phyloP scores from a whole-genome alignment of 1,139 yeast genomes.

The Eremothecium sinecaudum region DNA sequence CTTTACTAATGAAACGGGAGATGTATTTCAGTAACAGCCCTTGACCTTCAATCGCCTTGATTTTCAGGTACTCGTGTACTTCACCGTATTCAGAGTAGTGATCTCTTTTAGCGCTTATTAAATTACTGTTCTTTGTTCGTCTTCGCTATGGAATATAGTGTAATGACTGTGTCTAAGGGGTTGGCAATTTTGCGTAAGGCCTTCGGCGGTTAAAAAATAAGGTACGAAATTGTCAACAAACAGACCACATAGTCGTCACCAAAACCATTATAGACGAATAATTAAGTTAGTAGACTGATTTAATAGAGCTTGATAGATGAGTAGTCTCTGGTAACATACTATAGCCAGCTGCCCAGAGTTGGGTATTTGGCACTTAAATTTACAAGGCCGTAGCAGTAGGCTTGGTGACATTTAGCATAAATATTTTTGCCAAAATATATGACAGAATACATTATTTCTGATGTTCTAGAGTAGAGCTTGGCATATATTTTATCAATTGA shows the following conservation, averaged over 20 bases:
- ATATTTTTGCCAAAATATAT: neutral
- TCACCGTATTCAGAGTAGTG: conserved; percentile 4
- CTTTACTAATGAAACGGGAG: neutral
- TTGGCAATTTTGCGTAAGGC: conserved; percentile 4
- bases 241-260: too few species aligned
- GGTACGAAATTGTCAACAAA: too few species aligned
- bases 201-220: conserved; percentile 5
- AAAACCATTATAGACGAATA: conserved; percentile 2
- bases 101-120: conserved; percentile 4
- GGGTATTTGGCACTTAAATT: conserved; percentile 1
- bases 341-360: conserved; percentile 2
- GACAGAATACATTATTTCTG: conserved; percentile 1
- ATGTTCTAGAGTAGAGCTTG: conserved; percentile 1
- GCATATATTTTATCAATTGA: conserved; percentile 3
- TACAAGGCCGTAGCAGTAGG: conserved; percentile 1
- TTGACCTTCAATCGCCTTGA: conserved; percentile 1
- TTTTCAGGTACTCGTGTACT: conserved; percentile 2
- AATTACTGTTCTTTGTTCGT: conserved; percentile 1
- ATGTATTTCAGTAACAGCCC: neutral
- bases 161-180: neutral
- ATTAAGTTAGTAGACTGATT: too few species aligned
- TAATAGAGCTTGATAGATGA: too few species aligned
- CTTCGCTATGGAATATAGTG: neutral
- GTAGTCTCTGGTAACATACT: too few species aligned
- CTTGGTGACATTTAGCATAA: conserved; percentile 2